phyloP scores from a whole-genome alignment of 169 alveolate species.

The Neospora caninum region DNA sequence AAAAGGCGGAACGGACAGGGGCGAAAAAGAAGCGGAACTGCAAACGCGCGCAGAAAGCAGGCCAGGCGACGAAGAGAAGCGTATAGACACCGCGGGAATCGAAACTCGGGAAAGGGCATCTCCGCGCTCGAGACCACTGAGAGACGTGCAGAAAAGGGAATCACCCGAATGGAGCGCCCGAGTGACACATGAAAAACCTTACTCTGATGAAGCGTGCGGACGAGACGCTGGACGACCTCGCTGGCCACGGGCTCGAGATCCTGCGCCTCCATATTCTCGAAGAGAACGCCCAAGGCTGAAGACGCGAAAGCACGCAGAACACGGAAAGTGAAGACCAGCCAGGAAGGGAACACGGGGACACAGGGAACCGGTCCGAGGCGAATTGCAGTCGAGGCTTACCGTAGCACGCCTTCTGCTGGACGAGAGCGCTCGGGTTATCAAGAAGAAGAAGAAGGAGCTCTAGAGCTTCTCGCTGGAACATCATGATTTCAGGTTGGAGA shows the following conservation, averaged over 20 bases:
- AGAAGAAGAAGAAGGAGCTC: conserved; percentile 30
- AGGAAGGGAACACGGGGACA: neutral
- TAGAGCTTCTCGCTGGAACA: conserved; percentile 23
- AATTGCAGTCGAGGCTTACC: neutral
- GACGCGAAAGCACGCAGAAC: neutral
- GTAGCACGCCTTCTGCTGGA: conserved; percentile 51
- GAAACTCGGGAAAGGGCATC: neutral
- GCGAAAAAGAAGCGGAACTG: no score
- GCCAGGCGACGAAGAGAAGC: no score
- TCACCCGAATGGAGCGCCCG: neutral
- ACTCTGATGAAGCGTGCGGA: conserved; percentile 37
- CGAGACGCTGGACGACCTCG: conserved; percentile 41
- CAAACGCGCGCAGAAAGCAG: no score
- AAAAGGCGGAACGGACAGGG: no score
- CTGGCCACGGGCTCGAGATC: conserved; percentile 22
- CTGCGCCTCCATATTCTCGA: conserved; percentile 43
- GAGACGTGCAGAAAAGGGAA: neutral
- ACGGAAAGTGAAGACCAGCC: conserved; percentile 14
- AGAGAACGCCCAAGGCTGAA: conserved; percentile 45
- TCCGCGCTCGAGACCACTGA: neutral
- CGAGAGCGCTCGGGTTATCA: conserved; percentile 36
- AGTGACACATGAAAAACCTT: neutral
- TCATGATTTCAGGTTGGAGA: conserved; percentile 49
- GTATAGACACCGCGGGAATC: neutral
- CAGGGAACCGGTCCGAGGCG: neutral